These are phyloP conservation scores for Alternaria dauci DNA, from an alignment of 2,329 filamentous ascomycete species.

Conservation along the genomic window DNA sequence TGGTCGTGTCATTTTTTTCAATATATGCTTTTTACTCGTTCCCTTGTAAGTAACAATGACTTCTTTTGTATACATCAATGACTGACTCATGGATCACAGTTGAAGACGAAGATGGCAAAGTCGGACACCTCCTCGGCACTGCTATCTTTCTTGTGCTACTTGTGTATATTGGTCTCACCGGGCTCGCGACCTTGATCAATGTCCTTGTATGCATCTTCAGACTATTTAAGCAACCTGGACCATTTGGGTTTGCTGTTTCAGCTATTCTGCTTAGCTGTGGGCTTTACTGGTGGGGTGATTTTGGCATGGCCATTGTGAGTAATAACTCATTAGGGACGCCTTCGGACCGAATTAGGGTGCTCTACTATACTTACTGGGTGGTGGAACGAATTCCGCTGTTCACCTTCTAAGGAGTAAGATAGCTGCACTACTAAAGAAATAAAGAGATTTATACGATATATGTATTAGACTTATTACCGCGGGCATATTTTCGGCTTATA, in stretches of 20 bases:
- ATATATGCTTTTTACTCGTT: slow-evolving; percentile 14
- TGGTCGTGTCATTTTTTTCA: slow-evolving; percentile 8
- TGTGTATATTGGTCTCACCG: slow-evolving; percentile 1
- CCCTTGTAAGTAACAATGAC: slow-evolving; percentile 5
- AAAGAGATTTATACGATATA: neutral
- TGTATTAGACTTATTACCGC: neutral
- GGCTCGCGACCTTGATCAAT: slow-evolving; percentile 2
- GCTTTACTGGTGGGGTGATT: slow-evolving; percentile 1
- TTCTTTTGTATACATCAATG: neutral
- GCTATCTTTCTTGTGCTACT: slow-evolving; percentile 2
- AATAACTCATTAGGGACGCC: slow-evolving; percentile 1
- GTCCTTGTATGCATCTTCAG: neutral
- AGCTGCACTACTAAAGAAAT: neutral
- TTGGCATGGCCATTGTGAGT: slow-evolving; percentile 5
- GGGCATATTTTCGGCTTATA: no score
- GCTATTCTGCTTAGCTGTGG: slow-evolving; percentile 7
- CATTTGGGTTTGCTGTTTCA: neutral
- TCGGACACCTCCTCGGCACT: neutral
- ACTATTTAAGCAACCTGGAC: neutral
- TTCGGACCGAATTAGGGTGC: neutral
- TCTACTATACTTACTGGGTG: slow-evolving; percentile 11
- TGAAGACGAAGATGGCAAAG: neutral
- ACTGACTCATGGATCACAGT: neutral
- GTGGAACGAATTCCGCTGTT: slow-evolving; percentile 8
- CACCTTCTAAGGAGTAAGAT: neutral